Base-by-base conservation (phyloP, 1,284 basidiomycete species). In the Erythrobasidium hasegawianum region DNA sequence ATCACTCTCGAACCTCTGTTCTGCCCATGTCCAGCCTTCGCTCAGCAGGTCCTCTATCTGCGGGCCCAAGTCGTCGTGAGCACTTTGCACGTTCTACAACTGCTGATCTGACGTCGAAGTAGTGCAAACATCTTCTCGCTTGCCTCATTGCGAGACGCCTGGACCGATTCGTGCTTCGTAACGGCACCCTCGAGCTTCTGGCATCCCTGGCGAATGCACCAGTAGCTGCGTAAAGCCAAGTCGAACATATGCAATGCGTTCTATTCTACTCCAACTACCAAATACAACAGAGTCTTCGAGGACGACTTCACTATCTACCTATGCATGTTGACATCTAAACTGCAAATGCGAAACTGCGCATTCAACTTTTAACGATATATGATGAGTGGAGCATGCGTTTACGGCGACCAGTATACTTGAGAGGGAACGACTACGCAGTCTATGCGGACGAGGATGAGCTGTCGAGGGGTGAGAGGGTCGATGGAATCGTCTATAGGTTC, bases 391-490 rank as follows among this genome's bases (percentile, higher is more conserved):
- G 4, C 16, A 5, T 47, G 18, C n/a, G 18, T 7, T 57, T 54
- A 64, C 2, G 53, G 61, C 8, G 13, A 20, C 55, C 40, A 93
- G 81, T 85, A 83, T 57, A 86, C 82, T 73, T 81, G 85, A n/a
- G 90, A 93, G 2, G 94, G 93, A 81, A 94, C 88, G 69, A 96
- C 87, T 70, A 94, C 84, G 27, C 93, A 94, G 74, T 96, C 93
- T 8, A 86, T 84, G 65, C 92, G 84, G 68, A 95, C 87, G 70
- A 96, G 83, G 71, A 92, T 83, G 69, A 96, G 85, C 4, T 90
- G 89, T 53, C 87, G 81, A 59, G 85, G 83, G 78, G 87, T 88
- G 67, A 47, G 56, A 27, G 55, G 38, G 24, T 49, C 26, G 38
- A 55, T 72, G 82, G 83, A 56, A 80, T 80, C 72, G 87, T 85